A percentile compares a stretch with the other conserved stretches of the same genome.
Evolutionary conservation across 352 stramenopile genomes (phyloP).

Genomic region (Globisporangium paroecandrum): DNA sequence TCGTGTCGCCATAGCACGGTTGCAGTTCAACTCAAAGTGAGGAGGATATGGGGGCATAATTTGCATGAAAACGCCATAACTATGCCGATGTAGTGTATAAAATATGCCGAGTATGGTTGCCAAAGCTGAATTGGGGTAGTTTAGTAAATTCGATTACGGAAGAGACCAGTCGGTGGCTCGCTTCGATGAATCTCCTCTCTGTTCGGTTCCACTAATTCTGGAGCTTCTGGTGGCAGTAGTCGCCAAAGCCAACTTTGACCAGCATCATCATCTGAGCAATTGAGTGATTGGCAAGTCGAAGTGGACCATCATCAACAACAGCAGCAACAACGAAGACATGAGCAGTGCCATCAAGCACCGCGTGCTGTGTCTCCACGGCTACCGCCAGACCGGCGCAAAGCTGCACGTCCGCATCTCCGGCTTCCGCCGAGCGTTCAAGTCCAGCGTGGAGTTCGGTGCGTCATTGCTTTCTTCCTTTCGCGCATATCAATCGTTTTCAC

Average conservation of each 20-base stretch:
- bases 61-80: neutral
- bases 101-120: neutral
- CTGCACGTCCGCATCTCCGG: constrained; percentile 69
- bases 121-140: neutral
- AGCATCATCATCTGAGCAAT: neutral
- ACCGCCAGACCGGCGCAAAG: constrained; percentile 74
- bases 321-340: constrained; percentile 11
- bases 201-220: neutral
- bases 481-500: neutral
- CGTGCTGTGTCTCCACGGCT: constrained; percentile 81
- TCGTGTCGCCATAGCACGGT: constrained; percentile 6
- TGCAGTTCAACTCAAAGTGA: constrained; percentile 4
- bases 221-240: constrained; percentile 4
- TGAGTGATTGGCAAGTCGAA: constrained; percentile 2
- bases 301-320: neutral
- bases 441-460: constrained; percentile 78
- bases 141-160: neutral
- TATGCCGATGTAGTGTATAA: neutral
- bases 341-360: constrained; percentile 45
- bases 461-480: neutral
- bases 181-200: neutral
- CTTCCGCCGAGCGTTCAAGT: constrained; percentile 72
- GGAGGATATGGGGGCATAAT: neutral
- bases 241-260: neutral
- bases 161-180: neutral